These are phyloP conservation scores for Cordyceps pruinosa DNA, from an alignment of 2,329 filamentous ascomycete species.

Conservation along the genomic window DNA sequence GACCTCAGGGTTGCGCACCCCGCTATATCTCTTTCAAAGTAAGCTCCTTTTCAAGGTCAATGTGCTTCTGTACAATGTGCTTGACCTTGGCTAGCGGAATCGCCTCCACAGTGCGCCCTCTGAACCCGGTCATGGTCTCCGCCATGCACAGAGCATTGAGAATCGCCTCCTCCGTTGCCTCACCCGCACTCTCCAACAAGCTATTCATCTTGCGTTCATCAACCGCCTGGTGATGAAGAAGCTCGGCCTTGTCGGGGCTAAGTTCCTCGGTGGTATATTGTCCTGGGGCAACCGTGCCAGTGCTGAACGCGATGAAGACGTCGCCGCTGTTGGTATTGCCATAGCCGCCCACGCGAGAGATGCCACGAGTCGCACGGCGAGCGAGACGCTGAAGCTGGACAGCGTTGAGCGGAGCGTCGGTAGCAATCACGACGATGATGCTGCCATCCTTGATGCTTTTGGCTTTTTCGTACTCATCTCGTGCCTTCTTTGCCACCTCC, in stretches of 20 bases:
- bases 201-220: constrained; percentile 52
- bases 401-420: constrained; percentile 50
- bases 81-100: constrained; percentile 38
- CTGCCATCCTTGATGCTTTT: constrained; percentile 52
- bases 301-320: constrained; percentile 57
- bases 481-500: neutral
- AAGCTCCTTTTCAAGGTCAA: constrained; percentile 20
- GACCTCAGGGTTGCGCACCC: neutral
- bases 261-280: constrained; percentile 18
- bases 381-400: constrained; percentile 49
- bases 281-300: constrained; percentile 40
- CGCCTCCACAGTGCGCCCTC: constrained; percentile 38
- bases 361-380: constrained; percentile 49
- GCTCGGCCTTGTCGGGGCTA: constrained; percentile 30
- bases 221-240: constrained; percentile 35
- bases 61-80: constrained; percentile 33
- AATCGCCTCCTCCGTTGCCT: constrained; percentile 55
- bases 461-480: constrained; percentile 21
- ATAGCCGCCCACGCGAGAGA: constrained; percentile 49
- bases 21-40: constrained; percentile 5
- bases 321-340: constrained; percentile 54
- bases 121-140: constrained; percentile 45
- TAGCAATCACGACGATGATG: constrained; percentile 53
- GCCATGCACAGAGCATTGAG: constrained; percentile 54
- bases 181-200: constrained; percentile 50